These are phyloP conservation scores for Tirmania nivea DNA, from an alignment of 495 filamentous ascomycete species.

Conservation along the genomic window DNA sequence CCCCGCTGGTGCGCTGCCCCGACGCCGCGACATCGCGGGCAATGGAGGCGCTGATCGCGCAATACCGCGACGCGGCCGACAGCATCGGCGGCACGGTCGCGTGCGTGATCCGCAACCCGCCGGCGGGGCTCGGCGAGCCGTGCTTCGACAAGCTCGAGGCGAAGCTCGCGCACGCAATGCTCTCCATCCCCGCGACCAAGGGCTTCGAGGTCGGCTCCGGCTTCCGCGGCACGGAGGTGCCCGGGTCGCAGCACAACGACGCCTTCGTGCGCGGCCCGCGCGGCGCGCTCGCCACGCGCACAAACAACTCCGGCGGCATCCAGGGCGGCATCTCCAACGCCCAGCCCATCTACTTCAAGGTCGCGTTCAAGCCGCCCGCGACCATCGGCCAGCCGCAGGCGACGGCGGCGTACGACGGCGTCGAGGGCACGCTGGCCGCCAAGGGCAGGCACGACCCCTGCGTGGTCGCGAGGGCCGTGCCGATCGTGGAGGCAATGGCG, in stretches of 20 bases:
- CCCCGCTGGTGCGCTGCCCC: conserved; percentile 65
- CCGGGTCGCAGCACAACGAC: conserved; percentile 86
- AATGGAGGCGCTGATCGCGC: conserved; percentile 65
- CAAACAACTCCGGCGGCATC: conserved; percentile 91
- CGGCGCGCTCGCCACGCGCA: conserved; percentile 55
- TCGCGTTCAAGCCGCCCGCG: conserved; percentile 88
- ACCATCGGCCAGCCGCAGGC: conserved; percentile 84
- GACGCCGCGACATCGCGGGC: conserved; percentile 35
- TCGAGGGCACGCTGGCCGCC: conserved; percentile 60
- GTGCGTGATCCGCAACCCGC: conserved; percentile 82
- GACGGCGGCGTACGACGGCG: conserved; percentile 58
- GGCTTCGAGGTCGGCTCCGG: conserved; percentile 93
- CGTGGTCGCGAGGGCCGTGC: conserved; percentile 80
- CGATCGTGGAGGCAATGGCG: conserved; percentile 94
- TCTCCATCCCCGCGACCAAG: conserved; percentile 91
- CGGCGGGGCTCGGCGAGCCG: conserved; percentile 77
- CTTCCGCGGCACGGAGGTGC: conserved; percentile 69
- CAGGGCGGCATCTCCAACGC: conserved; percentile 96
- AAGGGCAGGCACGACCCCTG: conserved; percentile 95
- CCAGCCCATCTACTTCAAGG: conserved; percentile 79
- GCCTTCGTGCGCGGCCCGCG: conserved; percentile 43
- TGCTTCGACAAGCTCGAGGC: conserved; percentile 95
- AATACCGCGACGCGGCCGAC: conserved; percentile 60
- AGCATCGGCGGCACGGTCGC: conserved; percentile 93
- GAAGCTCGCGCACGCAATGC: conserved; percentile 83